These are phyloP conservation scores for Kwoniella sp. DNA, from an alignment of 768 basidiomycete genomes.

Conservation along the genomic window DNA sequence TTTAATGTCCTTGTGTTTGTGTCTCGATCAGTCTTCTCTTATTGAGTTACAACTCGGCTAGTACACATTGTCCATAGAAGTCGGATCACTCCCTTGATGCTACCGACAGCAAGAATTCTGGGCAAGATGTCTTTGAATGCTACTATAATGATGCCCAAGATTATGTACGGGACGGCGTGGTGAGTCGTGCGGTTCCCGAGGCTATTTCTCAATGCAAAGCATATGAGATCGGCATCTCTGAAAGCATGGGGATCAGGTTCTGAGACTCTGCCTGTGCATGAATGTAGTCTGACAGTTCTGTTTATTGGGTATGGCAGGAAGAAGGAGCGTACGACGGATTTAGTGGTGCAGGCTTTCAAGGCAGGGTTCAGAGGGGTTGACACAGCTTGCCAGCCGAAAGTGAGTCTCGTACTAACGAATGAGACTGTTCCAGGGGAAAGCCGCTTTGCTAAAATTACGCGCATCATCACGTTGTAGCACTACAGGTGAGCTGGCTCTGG, in stretches of 20 bases:
- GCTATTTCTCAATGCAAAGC: too few species aligned
- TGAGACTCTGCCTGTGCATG: too few species aligned
- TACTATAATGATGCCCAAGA: conserved; percentile 41
- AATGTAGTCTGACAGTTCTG: neutral
- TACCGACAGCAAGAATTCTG: neutral
- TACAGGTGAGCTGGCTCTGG: conserved; percentile 33
- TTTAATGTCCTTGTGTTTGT: neutral
- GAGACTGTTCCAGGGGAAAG: neutral
- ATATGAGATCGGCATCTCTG: neutral
- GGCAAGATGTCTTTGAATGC: conserved; percentile 9
- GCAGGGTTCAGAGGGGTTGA: conserved; percentile 80
- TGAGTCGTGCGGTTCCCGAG: too few species aligned
- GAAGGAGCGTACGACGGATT: conserved; percentile 67
- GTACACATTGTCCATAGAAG: too few species aligned
- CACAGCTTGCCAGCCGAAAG: conserved; percentile 65
- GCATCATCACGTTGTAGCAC: conserved; percentile 21
- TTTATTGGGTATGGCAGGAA: conserved; percentile 63
- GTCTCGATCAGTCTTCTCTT: neutral
- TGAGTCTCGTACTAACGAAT: conserved; percentile 12
- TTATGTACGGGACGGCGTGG: conserved; percentile 61
- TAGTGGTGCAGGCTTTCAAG: conserved; percentile 72
- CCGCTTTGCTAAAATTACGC: neutral
- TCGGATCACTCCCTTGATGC: too few species aligned
- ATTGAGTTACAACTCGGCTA: too few species aligned
- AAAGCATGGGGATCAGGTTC: too few species aligned